Evolutionary conservation across 2,329 filamentous ascomycete genomes (phyloP).

Genomic region (Neofusicoccum sp.): DNA sequence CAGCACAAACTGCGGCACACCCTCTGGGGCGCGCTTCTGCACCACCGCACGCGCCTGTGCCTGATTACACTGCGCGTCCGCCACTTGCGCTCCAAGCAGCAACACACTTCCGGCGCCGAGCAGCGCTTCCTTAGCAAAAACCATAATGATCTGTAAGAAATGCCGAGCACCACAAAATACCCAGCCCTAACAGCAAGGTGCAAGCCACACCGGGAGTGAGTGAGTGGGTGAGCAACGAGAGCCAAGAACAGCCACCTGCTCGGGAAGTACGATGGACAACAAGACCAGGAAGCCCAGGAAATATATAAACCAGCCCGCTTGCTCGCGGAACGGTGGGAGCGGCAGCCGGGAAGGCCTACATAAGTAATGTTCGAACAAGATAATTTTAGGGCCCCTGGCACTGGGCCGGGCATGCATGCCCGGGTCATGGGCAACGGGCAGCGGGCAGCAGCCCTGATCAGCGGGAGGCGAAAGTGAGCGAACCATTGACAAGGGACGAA

Average conservation of each 20-base stretch:
- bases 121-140: not conserved
- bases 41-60: not conserved
- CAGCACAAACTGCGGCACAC: conserved; percentile 41
- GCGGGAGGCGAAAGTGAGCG: not conserved
- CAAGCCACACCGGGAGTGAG: not conserved
- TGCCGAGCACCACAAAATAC: too few relatives aligned
- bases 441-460: conserved; percentile 1
- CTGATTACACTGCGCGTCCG: not conserved
- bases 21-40: conserved; percentile 9
- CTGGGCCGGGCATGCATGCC: not conserved
- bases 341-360: not conserved
- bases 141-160: conserved; percentile 4
- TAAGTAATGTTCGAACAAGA: not conserved
- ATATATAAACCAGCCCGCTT: too few relatives aligned
- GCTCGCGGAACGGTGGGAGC: too few relatives aligned
- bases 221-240: too few relatives aligned
- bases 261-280: too few relatives aligned
- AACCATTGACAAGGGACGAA: too few relatives aligned
- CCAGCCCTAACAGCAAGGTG: too few relatives aligned
- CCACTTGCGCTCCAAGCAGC: not conserved
- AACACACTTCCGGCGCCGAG: not conserved
- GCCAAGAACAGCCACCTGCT: too few relatives aligned
- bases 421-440: conserved; percentile 1
- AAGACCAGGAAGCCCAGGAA: too few relatives aligned
- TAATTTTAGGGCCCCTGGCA: not conserved